A percentile compares a stretch with the other conserved stretches of the same genome.
Conservation (phyloP, 2,329 filamentous ascomycete species). For the Aspergillus hiratsukae region DNA sequence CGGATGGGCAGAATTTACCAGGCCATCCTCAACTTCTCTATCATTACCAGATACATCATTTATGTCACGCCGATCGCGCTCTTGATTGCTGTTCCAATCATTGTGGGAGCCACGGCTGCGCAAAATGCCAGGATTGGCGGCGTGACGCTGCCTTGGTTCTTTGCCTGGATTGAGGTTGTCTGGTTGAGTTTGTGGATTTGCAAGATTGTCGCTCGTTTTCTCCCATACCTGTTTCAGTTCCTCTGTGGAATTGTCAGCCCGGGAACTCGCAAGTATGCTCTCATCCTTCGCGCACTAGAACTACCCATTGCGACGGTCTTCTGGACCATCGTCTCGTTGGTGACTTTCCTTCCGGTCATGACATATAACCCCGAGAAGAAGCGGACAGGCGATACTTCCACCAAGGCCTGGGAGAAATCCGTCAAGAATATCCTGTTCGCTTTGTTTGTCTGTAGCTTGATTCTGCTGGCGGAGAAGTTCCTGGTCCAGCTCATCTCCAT, state of each 20-base stretch:
- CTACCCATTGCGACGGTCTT: slow-evolving; percentile 58
- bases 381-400: slow-evolving; percentile 23
- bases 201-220: slow-evolving; percentile 55
- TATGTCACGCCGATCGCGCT: slow-evolving; percentile 57
- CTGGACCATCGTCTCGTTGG: slow-evolving; percentile 56
- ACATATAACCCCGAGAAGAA: slow-evolving; percentile 38
- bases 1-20: slow-evolving; percentile 58
- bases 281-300: slow-evolving; percentile 55
- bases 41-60: slow-evolving; percentile 60
- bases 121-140: slow-evolving; percentile 49
- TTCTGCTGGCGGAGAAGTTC: slow-evolving; percentile 56
- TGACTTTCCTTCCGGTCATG: slow-evolving; percentile 55
- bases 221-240: slow-evolving; percentile 58
- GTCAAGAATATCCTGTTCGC: slow-evolving; percentile 58
- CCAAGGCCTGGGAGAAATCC: slow-evolving; percentile 49
- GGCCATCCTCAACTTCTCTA: slow-evolving; percentile 58
- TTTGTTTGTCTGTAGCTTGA: slow-evolving; percentile 51
- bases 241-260: slow-evolving; percentile 60
- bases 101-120: slow-evolving; percentile 54
- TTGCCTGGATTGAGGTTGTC: slow-evolving; percentile 61
- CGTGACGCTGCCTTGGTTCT: slow-evolving; percentile 57
- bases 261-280: slow-evolving; percentile 60
- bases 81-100: slow-evolving; percentile 59
- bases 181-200: slow-evolving; percentile 61
- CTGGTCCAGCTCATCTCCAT: slow-evolving; percentile 63